Conservation (phyloP, 352 stramenopile species). For the Globisporangium middletonii region DNA sequence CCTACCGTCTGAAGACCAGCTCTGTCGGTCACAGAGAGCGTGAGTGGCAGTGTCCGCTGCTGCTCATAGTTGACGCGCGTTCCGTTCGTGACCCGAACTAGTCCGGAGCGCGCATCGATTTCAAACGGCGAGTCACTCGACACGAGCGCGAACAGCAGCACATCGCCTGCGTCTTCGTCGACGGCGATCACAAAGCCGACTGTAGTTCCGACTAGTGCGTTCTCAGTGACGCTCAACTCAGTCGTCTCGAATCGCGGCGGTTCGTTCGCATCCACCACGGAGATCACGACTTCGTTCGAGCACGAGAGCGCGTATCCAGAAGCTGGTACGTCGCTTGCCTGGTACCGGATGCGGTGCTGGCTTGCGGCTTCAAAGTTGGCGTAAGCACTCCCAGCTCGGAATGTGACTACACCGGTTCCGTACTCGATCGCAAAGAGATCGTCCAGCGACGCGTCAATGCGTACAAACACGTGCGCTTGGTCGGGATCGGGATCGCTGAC, state of each 20-base stretch:
- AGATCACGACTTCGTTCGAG: slow-evolving; percentile 32
- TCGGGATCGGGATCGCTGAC: slow-evolving; percentile 31
- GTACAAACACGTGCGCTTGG: slow-evolving; percentile 43
- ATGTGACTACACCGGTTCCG: slow-evolving; percentile 26
- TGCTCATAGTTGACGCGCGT: slow-evolving; percentile 7
- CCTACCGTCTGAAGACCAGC: background rate
- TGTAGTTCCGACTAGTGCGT: background rate
- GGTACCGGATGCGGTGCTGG: slow-evolving; percentile 38
- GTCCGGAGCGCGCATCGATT: background rate
- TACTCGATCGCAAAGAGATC: slow-evolving; percentile 15
- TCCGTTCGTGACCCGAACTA: background rate
- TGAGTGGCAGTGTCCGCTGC: slow-evolving; percentile 1
- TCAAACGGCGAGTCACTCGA: slow-evolving; percentile 1
- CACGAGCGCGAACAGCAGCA: slow-evolving; percentile 16
- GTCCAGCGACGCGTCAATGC: slow-evolving; percentile 17
- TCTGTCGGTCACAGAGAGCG: slow-evolving; percentile 3
- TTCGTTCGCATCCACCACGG: slow-evolving; percentile 48
- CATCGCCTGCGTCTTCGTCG: slow-evolving; percentile 22
- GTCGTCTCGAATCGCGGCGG: slow-evolving; percentile 18
- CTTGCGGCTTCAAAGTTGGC: slow-evolving; percentile 40
- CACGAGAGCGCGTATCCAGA: slow-evolving; percentile 31
- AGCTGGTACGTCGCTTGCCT: slow-evolving; percentile 37
- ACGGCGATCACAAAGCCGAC: slow-evolving; percentile 14
- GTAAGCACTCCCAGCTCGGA: slow-evolving; percentile 15
- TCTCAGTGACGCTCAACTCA: slow-evolving; percentile 24